These are phyloP conservation scores for Lepidium didymum DNA, from an alignment of 345 rosid genomes.

Conservation along the genomic window DNA sequence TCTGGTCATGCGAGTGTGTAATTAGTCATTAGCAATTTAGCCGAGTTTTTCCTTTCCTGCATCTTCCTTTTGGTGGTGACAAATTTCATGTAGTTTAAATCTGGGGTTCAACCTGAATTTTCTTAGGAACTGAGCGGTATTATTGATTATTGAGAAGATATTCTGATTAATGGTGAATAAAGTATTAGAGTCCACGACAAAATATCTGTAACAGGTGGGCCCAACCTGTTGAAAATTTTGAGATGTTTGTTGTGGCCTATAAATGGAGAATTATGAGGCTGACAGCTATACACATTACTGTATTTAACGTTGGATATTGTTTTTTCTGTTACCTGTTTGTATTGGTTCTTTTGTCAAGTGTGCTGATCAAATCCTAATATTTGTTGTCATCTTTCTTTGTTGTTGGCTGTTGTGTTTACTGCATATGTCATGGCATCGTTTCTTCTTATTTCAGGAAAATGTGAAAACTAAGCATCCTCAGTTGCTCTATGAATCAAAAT, in stretches of 20 bases:
- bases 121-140: conserved; percentile 13
- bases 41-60: background rate
- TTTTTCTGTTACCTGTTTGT: background rate
- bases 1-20: background rate
- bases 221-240: conserved; percentile 12
- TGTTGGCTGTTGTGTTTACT: background rate
- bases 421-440: background rate
- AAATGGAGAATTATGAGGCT: conserved; percentile 2
- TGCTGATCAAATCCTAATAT: conserved; percentile 1
- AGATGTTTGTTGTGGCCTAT: conserved; percentile 20
- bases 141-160: conserved; percentile 7
- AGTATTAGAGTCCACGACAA: conserved; percentile 27
- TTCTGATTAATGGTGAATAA: conserved; percentile 10
- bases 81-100: background rate
- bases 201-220: conserved; percentile 26
- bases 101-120: conserved; percentile 1
- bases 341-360: conserved; percentile 5
- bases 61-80: background rate
- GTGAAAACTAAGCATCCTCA: conserved; percentile 96
- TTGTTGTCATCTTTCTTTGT: background rate
- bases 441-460: conserved; percentile 54
- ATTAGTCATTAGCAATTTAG: background rate
- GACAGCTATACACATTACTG: conserved; percentile 21
- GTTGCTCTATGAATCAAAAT: conserved; percentile 81
- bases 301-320: conserved; percentile 4